Percentiles rank a stretch among this genome's conserved stretches.
Evolutionary conservation across 352 stramenopile genomes (phyloP).

Genomic region (Peronospora belbahrii): DNA sequence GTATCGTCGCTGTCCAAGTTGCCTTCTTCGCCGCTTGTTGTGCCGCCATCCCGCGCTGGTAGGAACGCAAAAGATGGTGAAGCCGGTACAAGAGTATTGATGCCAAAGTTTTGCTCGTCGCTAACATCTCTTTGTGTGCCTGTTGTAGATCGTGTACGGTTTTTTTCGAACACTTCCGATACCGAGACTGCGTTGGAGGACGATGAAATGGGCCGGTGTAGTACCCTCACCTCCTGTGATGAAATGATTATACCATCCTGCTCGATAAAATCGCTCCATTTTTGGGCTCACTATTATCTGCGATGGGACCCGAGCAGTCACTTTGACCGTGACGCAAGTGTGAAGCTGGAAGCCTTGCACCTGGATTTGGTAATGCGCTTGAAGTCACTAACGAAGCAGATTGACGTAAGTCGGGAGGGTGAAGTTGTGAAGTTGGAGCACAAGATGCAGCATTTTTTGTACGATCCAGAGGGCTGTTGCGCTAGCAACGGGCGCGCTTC

Average conservation of each 20-base stretch:
- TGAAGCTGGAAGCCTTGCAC: conserved; percentile 51
- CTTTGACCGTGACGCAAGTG: conserved; percentile 47
- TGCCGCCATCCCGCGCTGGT: conserved; percentile 12
- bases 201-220: conserved; percentile 31
- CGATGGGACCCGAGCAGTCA: conserved; percentile 60
- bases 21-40: conserved; percentile 11
- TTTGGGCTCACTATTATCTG: conserved; percentile 78
- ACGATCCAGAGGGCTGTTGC: background rate
- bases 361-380: conserved; percentile 39
- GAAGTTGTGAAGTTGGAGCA: conserved; percentile 26
- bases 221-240: conserved; percentile 27
- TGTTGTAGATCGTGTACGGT: conserved; percentile 17
- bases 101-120: conserved; percentile 22
- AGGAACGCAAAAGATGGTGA: conserved; percentile 8
- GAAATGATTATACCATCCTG: conserved; percentile 65
- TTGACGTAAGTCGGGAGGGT: conserved; percentile 21
- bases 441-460: conserved; percentile 14
- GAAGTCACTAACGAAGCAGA: conserved; percentile 21
- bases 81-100: conserved; percentile 6
- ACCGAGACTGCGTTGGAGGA: conserved; percentile 28
- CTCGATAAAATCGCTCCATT: conserved; percentile 57
- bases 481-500: background rate
- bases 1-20: conserved; percentile 22
- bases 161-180: conserved; percentile 24
- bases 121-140: conserved; percentile 32